Conservation (phyloP, 2,329 filamentous ascomycete genomes). For the Colletotrichum brevisporum region DNA sequence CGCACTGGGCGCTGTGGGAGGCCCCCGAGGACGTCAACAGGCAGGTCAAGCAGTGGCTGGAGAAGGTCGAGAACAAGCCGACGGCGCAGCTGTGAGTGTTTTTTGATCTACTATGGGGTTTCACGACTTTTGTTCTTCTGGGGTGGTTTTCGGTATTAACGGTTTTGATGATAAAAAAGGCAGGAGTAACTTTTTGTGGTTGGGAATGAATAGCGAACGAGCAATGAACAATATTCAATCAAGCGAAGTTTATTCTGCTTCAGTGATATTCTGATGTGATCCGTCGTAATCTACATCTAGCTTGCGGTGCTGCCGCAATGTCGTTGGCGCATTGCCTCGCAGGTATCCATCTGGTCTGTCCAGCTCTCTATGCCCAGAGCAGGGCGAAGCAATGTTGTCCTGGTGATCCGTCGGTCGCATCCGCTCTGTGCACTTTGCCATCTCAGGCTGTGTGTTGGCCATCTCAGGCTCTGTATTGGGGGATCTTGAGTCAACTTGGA, state of each 20-base stretch:
- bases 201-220: conserved; percentile 8
- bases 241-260: neutral
- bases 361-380: neutral
- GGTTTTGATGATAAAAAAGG: conserved; percentile 20
- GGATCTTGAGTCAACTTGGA: neutral
- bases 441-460: neutral
- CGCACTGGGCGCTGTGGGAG: conserved; percentile 89
- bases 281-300: neutral
- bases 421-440: neutral
- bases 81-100: conserved; percentile 31
- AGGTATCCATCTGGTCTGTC: neutral
- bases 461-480: neutral
- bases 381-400: too few relatives aligned
- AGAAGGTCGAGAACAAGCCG: conserved; percentile 45
- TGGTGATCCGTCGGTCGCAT: too few relatives aligned
- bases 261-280: neutral
- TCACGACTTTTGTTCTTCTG: neutral
- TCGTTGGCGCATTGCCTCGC: neutral
- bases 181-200: conserved; percentile 16
- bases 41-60: conserved; percentile 77
- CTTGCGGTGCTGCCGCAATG: neutral
- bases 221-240: neutral
- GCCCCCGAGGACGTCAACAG: conserved; percentile 78
- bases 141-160: neutral
- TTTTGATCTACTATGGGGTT: neutral